These are phyloP conservation scores for Salpingoeca rosetta DNA, from an alignment of 78 protist species.

Conservation along the genomic window DNA sequence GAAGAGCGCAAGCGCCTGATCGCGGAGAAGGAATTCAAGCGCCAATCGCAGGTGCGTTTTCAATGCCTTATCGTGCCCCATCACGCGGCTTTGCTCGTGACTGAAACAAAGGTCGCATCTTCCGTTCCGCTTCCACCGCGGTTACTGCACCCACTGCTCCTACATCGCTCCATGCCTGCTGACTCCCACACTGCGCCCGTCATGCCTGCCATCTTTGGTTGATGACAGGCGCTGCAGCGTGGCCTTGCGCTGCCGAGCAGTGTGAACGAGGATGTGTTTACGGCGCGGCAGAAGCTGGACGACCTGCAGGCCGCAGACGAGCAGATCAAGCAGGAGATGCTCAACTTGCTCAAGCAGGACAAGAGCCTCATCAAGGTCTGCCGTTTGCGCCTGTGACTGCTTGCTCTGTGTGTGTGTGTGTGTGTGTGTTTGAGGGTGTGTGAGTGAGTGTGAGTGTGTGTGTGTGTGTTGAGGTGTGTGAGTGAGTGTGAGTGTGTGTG, in stretches of 20 bases:
- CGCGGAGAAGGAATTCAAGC: background rate
- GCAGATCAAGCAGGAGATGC: background rate
- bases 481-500: no score
- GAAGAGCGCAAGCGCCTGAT: background rate
- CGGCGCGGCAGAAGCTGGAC: background rate
- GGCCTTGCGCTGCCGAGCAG: background rate
- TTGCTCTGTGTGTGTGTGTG: no score
- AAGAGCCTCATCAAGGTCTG: background rate
- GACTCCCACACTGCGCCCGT: background rate
- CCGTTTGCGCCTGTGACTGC: background rate
- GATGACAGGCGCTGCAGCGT: background rate
- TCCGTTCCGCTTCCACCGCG: no score
- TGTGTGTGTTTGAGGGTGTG: no score
- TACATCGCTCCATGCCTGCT: background rate
- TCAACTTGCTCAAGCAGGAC: background rate
- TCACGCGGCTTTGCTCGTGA: no score
- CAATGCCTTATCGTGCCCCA: no score
- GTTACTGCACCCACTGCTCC: background rate
- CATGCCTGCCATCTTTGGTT: background rate
- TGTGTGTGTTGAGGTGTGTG: no score
- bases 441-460: no score
- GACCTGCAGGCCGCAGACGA: background rate
- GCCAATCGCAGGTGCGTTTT: background rate
- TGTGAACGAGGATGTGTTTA: background rate
- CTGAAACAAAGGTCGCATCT: no score